Percentiles rank a stretch among this genome's conserved stretches.
Conservation (phyloP, 768 basidiomycete species). For the Suillus cothurnatus region DNA sequence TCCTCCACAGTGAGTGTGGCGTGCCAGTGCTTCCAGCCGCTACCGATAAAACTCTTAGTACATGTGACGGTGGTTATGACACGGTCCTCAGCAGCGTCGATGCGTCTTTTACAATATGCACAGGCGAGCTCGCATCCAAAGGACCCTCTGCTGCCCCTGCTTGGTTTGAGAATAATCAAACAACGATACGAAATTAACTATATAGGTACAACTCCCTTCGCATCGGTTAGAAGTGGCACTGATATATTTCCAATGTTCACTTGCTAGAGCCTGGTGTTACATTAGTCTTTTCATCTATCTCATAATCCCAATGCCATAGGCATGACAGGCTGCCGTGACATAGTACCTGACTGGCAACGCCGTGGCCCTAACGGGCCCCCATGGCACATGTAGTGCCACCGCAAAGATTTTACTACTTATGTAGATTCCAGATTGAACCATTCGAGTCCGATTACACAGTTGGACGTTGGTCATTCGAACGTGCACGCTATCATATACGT, state of each 20-base stretch:
- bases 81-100: neutral
- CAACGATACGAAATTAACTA: neutral
- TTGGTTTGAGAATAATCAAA: neutral
- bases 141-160: neutral
- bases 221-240: neutral
- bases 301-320: no score
- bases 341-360: neutral
- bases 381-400: no score
- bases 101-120: neutral
- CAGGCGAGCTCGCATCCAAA: neutral
- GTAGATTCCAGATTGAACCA: neutral
- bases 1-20: neutral
- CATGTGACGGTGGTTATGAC: neutral
- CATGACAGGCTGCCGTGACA: neutral
- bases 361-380: no score
- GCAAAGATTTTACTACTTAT: neutral
- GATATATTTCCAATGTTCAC: neutral
- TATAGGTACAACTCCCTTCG: neutral
- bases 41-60: neutral
- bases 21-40: neutral
- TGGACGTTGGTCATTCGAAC: neutral
- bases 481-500: neutral
- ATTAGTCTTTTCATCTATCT: neutral
- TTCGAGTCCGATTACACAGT: neutral
- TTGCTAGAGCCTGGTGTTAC: neutral